A percentile compares a stretch with the other conserved stretches of the same genome.
Evolutionary conservation across 2,329 filamentous ascomycete species (phyloP).

Genomic region (Thermoascus crustaceus): DNA sequence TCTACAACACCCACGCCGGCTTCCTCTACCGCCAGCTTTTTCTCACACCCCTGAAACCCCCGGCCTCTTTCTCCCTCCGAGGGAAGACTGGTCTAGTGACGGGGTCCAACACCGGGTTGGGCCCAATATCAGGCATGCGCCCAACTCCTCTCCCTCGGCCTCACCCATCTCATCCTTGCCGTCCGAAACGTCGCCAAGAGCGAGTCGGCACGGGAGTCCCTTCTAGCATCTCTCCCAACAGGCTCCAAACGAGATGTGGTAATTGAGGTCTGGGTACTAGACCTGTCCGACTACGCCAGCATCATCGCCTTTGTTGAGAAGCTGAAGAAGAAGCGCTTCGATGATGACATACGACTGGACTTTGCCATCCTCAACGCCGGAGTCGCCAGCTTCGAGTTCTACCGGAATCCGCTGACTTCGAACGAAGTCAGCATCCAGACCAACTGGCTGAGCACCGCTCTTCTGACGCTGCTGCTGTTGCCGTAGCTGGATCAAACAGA

Average conservation of each 20-base stretch:
- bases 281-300: slow-evolving; percentile 32
- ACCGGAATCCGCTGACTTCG: slow-evolving; percentile 8
- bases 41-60: slow-evolving; percentile 23
- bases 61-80: slow-evolving; percentile 23
- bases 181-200: slow-evolving; percentile 38
- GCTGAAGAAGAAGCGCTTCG: slow-evolving; percentile 22
- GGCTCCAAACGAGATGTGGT: slow-evolving; percentile 20
- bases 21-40: slow-evolving; percentile 37
- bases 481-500: slow-evolving; percentile 14
- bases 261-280: slow-evolving; percentile 41
- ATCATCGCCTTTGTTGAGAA: slow-evolving; percentile 29
- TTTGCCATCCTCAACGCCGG: slow-evolving; percentile 33
- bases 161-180: slow-evolving; percentile 38
- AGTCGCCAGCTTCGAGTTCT: slow-evolving; percentile 11
- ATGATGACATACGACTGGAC: slow-evolving; percentile 21
- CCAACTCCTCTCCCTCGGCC: slow-evolving; percentile 34
- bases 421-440: slow-evolving; percentile 20
- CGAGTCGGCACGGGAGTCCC: slow-evolving; percentile 34
- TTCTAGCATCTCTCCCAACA: slow-evolving; percentile 24
- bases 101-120: slow-evolving; percentile 41
- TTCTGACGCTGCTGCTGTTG: slow-evolving; percentile 16
- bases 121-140: slow-evolving; percentile 39
- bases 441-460: slow-evolving; percentile 19
- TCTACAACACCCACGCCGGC: slow-evolving; percentile 7
- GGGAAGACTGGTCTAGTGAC: slow-evolving; percentile 41